Base-by-base conservation (phyloP, 306 rosid genomes). In the Ormosia semicastrata region DNA sequence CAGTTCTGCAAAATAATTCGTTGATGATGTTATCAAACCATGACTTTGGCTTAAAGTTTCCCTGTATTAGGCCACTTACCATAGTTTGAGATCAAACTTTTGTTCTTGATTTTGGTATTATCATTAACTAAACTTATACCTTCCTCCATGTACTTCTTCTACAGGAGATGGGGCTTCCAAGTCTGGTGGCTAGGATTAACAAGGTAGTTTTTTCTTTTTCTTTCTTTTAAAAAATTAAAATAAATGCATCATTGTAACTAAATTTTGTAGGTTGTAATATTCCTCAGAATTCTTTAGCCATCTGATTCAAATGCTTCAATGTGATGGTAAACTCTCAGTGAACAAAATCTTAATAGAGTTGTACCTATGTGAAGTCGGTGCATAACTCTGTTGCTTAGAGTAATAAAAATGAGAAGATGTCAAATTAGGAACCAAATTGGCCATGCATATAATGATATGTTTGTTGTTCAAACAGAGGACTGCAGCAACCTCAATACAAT, bases 161-260 rank as follows among this genome's bases (percentile, higher is more conserved):
- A 88, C 91, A 89, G 92, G 97, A 89, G 87, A 87, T 92, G 18
- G 94, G 97, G 46, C 97, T 92, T 82, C 94, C 93, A 40, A 89
- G 91, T 86, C 88, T 86, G 4, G 77, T 89, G 64, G 94, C 91
- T 1, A 87, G 79, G 30, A 87, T 92, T 73, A 83, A 92, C 2
- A 92, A 90, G 91, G 92, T 88, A 83, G 33, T 66, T 53, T 64
- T 66, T 46, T 56, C 49, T 65, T 13, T 65, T n/a, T 10, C 9
- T 6, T 6, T 24, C 24, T 24, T 24, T 24, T 24, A 24, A 24
- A 24, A 24, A 24, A 37, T 4, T 14, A 4, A 1, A 8, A 39
- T 37, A 8, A 17, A 53, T 75, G 1, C 11, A 11, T 2, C 5
- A 7, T n/a, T 64, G 30, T 64, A n/a, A 64, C 37, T 37, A 52